Evolutionary conservation across 441 rosid species (phyloP).

Genomic region (Adansonia grandidieri): DNA sequence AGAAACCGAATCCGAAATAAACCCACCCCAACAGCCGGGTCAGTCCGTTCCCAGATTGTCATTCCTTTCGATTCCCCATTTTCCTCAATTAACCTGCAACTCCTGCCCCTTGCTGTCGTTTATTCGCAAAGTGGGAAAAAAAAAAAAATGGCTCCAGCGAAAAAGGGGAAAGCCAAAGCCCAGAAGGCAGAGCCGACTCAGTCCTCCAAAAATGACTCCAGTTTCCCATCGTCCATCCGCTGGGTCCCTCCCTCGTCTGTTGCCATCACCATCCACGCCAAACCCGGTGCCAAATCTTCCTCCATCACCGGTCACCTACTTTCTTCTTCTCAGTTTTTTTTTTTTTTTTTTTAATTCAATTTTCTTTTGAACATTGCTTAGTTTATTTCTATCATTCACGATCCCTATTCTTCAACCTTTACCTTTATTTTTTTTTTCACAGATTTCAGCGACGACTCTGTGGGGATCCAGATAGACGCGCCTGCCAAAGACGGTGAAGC

Average conservation of each 20-base stretch:
- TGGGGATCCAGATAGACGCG: slow-evolving; percentile 90
- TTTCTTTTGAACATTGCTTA: neutral
- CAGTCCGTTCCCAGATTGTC: no score
- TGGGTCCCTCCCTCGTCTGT: slow-evolving; percentile 69
- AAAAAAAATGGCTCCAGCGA: slow-evolving; percentile 61
- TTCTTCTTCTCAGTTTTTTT: neutral
- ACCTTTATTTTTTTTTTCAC: slow-evolving; percentile 17
- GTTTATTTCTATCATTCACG: neutral
- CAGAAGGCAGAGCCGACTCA: slow-evolving; percentile 45
- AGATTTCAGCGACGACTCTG: slow-evolving; percentile 82
- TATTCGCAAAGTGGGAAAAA: neutral
- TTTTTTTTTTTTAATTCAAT: neutral
- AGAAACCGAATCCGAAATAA: no score
- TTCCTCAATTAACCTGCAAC: no score
- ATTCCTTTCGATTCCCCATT: neutral
- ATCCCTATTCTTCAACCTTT: neutral
- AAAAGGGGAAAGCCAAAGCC: slow-evolving; percentile 60
- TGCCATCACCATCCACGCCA: slow-evolving; percentile 88
- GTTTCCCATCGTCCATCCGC: slow-evolving; percentile 66
- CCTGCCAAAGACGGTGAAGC: slow-evolving; percentile 95
- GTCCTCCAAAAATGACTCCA: slow-evolving; percentile 28
- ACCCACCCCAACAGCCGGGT: neutral
- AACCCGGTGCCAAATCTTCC: slow-evolving; percentile 89
- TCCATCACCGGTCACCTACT: slow-evolving; percentile 67
- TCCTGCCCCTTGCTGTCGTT: neutral